Percentiles rank a stretch among this genome's conserved stretches.
Conservation (phyloP, 78 protist genomes). For the Capsaspora owczarzaki region DNA sequence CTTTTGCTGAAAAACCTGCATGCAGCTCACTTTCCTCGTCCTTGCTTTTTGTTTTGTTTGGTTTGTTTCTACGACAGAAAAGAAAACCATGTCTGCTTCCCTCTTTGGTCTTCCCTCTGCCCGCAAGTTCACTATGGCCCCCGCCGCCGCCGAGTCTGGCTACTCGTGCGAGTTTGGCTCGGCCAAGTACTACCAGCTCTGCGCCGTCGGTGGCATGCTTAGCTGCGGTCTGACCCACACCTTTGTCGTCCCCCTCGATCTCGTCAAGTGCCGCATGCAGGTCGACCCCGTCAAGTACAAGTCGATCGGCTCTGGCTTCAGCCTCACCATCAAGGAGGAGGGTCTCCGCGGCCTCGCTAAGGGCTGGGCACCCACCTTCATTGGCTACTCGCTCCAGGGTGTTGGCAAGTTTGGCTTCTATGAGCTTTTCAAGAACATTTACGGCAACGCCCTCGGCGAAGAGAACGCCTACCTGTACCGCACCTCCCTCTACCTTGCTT, state of each 20-base stretch:
- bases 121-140: background rate
- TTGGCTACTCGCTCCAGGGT: constrained; percentile 63
- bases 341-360: constrained; percentile 45
- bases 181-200: constrained; percentile 25
- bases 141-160: background rate
- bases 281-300: constrained; percentile 46
- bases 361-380: constrained; percentile 60
- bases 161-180: background rate
- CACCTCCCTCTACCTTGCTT: constrained; percentile 51
- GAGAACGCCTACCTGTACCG: constrained; percentile 51
- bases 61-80: background rate
- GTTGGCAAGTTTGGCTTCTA: constrained; percentile 74
- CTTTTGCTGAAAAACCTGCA: background rate
- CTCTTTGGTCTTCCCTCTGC: background rate
- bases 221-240: constrained; percentile 74
- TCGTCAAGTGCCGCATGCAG: constrained; percentile 60
- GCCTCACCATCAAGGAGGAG: constrained; percentile 46
- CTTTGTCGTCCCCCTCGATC: constrained; percentile 74
- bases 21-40: background rate
- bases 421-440: constrained; percentile 67
- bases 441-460: constrained; percentile 39
- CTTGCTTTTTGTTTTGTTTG: background rate
- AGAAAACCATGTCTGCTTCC: background rate
- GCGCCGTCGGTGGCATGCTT: constrained; percentile 60
- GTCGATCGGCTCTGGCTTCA: constrained; percentile 37